Base-by-base conservation (phyloP, 352 stramenopile genomes). In the Phytophthora lateralis region DNA sequence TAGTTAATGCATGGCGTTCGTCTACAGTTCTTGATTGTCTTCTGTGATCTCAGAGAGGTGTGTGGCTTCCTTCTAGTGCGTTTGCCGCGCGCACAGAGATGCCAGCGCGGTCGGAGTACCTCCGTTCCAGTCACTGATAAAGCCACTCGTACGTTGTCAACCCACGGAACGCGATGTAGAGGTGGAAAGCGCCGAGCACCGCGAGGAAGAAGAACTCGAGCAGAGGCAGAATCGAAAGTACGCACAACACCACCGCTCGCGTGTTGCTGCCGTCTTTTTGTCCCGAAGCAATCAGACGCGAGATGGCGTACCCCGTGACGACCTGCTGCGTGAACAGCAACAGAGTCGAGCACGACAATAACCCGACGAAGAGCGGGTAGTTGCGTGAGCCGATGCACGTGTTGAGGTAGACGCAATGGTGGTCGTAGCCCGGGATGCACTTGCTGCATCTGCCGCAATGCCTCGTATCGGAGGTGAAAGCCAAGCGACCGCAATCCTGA, bases 401-500 rank as follows among this genome's bases (percentile, higher is more conserved):
- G 70, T 98, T 98, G 51, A 98, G 82, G 88, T 92, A 97, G 43
- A 88, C 82, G 72, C 95, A 98, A 76, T 98, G 95, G 80, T 98
- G 94, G 75, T 98, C 94, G 70, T 98, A 98, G 47, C 86, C 82
- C 14, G 74, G 71, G 30, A 98, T 82, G 76, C 95, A 98, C 73
- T 98, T 98, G 70, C 97, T 88, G 69, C 95, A 98, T 51, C 90
- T 89, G 61, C 86, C 79, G 74, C 94, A 98, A 69, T 98, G 94
- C 58, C 69, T 78, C 26, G 78, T 90, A 35, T 70, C 58, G 4
- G 50, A 11, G 45, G 69, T 63, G 27, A 61, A 21, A 26, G 41
- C 43, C 46, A 60, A 14, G 17, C 39, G 52, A 14, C 64, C 80
- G 15, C 57, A 76, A 30, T 74, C 75, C 20, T 73, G 44, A 55